Base-by-base conservation (phyloP, 352 stramenopile genomes). In the Globisporangium alternatum region DNA sequence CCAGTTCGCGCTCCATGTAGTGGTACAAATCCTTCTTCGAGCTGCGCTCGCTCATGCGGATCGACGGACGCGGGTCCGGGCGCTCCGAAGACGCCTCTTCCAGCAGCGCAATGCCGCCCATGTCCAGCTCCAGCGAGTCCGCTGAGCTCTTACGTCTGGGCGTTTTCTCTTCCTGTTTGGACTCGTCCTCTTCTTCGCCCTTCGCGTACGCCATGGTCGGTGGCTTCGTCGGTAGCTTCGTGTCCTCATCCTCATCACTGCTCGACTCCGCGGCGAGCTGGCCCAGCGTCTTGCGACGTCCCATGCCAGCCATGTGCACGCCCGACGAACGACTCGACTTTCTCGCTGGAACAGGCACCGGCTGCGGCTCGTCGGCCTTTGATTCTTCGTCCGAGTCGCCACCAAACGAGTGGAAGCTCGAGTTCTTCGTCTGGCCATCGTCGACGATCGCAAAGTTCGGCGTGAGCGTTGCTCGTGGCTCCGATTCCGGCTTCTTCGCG, bases 331-430 rank as follows among this genome's bases (percentile, higher is more conserved):
- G 80, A 37, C 75, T 76, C 10, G 70, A 66, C 45, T 75, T 76
- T 47, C 70, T 72, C 43, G 55, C 67, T 19, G 75, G 78, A 6
- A 76, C 70, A 9, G 78, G 78, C n/a, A 81, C 68, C 55, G 80
- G 74, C 45, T 89, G 82, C 8, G 77, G 83, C 52, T 93, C 70
- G 7, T 93, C 69, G 4, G 73, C 71, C 66, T 94, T 94, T 1
- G 80, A 77, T 60, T 93, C 85, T 65, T 93, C 83, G 57, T 96
- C 88, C 25, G 85, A 94, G 48, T 92, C 83, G 52, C 69, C 71
- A 52, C 83, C 86, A 67, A 96, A 96, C 30, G 88, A 96, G 22
- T 79, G 93, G 47, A 96, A 96, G 60, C 88, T 96, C 56, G 78
- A 75, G 31, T 79, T 78, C 53, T 88, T 91, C 21, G 79, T 70